These are phyloP conservation scores for Phytophthora kernoviae DNA, from an alignment of 352 stramenopile species.

Conservation along the genomic window DNA sequence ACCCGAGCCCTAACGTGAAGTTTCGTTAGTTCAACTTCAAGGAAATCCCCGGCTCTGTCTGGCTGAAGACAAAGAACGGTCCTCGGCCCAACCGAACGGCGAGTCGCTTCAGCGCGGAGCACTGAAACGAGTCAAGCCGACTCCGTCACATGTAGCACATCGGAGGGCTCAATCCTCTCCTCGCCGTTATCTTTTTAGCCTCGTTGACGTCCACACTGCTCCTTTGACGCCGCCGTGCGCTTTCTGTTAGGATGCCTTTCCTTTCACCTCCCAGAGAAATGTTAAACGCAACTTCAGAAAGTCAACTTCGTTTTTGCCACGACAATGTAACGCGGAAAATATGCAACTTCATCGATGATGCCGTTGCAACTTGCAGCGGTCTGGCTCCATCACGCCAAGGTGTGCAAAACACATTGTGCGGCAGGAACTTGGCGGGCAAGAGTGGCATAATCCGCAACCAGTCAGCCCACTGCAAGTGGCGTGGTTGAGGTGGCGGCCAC, in stretches of 20 bases:
- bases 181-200: neutral
- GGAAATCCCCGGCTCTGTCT: neutral
- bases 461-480: neutral
- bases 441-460: neutral
- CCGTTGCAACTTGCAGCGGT: neutral
- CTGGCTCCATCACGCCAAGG: neutral
- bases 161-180: neutral
- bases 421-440: too few species aligned
- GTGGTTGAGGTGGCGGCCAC: constrained; percentile 11
- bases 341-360: neutral
- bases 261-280: neutral
- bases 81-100: neutral
- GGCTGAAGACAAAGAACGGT: neutral
- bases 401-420: neutral
- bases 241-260: neutral
- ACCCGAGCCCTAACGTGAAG: constrained; percentile 8
- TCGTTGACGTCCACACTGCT: too few species aligned
- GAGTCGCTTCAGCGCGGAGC: neutral
- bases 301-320: neutral
- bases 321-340: neutral
- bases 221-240: too few species aligned
- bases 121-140: neutral
- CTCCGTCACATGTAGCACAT: neutral
- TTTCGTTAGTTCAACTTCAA: constrained; percentile 41
- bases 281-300: constrained; percentile 2